Conservation (phyloP, 1,284 basidiomycete species). For the Erythrobasidium hasegawianum region DNA sequence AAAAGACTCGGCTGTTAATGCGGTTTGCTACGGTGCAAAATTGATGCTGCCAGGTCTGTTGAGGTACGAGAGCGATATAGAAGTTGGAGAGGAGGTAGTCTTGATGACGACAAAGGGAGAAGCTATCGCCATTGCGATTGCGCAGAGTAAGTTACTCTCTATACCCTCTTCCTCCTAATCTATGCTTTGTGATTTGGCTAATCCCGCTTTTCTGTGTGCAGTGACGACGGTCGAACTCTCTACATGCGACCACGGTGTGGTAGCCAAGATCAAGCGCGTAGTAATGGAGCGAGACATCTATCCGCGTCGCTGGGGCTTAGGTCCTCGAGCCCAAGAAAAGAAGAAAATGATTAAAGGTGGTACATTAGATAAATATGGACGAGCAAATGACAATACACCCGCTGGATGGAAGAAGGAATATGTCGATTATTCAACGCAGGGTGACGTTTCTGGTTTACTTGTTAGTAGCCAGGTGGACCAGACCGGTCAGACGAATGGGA, state of each 20-base stretch:
- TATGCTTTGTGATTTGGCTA: background rate
- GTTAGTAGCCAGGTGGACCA: constrained; percentile 37
- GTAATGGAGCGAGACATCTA: constrained; percentile 98
- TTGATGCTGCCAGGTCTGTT: constrained; percentile 99
- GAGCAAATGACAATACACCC: constrained; percentile 88
- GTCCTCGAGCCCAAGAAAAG: constrained; percentile 93
- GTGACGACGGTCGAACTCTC: constrained; percentile 97
- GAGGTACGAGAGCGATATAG: constrained; percentile 91
- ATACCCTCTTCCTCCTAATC: too few relatives aligned
- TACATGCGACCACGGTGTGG: constrained; percentile 98
- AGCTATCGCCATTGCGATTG: constrained; percentile 84
- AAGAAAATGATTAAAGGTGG: constrained; percentile 93
- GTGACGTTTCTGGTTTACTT: constrained; percentile 51
- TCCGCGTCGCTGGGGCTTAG: constrained; percentile 95
- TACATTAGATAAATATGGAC: constrained; percentile 92
- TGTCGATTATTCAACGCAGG: constrained; percentile 71
- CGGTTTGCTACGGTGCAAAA: constrained; percentile 98
- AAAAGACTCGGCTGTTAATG: constrained; percentile 92
- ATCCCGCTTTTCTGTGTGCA: constrained; percentile 58
- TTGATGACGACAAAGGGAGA: constrained; percentile 99
- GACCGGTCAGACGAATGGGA: constrained; percentile 44
- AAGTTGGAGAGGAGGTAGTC: constrained; percentile 93
- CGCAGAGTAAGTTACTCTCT: constrained; percentile 40
- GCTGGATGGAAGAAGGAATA: constrained; percentile 87
- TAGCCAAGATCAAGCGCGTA: constrained; percentile 98